A percentile compares a stretch with the other conserved stretches of the same genome.
phyloP scores from a whole-genome alignment of 2,329 filamentous ascomycete species.

The Arthrobotrys iridis region DNA sequence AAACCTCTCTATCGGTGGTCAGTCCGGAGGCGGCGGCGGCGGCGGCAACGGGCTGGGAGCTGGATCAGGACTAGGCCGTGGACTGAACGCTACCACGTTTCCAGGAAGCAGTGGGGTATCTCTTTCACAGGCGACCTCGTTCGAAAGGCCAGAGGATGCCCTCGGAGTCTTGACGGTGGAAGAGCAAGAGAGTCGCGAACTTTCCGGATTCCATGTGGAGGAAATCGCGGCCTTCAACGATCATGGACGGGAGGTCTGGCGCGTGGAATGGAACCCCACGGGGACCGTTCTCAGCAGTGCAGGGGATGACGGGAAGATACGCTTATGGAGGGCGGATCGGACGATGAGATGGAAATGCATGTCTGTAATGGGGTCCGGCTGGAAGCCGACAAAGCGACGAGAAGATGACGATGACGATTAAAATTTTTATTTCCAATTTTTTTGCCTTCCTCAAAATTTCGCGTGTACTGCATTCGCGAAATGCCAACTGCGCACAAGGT shows the following conservation, averaged over 20 bases:
- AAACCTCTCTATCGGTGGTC: slow-evolving; percentile 38
- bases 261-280: slow-evolving; percentile 58
- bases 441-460: background rate
- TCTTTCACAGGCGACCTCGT: slow-evolving; percentile 43
- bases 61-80: slow-evolving; percentile 10
- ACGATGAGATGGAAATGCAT: slow-evolving; percentile 58
- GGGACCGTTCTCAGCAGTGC: slow-evolving; percentile 58
- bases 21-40: slow-evolving; percentile 19
- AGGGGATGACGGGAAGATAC: slow-evolving; percentile 58
- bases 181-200: slow-evolving; percentile 51
- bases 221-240: slow-evolving; percentile 58
- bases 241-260: slow-evolving; percentile 58
- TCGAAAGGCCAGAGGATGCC: slow-evolving; percentile 46
- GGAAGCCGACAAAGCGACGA: slow-evolving; percentile 46
- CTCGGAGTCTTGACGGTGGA: slow-evolving; percentile 45
- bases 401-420: slow-evolving; percentile 53
- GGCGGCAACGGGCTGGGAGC: background rate
- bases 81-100: slow-evolving; percentile 19
- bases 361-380: slow-evolving; percentile 53
- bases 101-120: slow-evolving; percentile 40
- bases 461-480: no score
- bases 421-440: background rate
- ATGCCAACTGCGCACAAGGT: background rate
- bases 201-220: slow-evolving; percentile 56
- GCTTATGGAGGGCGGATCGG: slow-evolving; percentile 58